Conservation (phyloP, 2,329 filamentous ascomycete genomes). For the Dactylellina haptotyla region DNA sequence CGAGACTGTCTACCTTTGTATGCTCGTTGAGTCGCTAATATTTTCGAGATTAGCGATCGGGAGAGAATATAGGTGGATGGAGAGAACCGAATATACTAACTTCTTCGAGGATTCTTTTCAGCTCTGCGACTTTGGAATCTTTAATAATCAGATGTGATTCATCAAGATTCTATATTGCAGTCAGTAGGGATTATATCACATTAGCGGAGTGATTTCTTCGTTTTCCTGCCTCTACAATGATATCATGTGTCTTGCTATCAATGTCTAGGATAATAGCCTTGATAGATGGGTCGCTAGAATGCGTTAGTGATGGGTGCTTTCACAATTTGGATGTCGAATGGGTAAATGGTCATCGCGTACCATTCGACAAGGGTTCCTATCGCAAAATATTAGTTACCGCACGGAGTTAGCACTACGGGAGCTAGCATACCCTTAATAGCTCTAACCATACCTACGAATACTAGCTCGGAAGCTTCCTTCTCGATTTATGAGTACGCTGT, state of each 20-base stretch:
- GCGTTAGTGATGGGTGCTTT: not conserved
- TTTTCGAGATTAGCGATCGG: not conserved
- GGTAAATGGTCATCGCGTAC: slow-evolving; percentile 23
- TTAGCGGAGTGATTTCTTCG: not conserved
- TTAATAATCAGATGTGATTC: slow-evolving; percentile 57
- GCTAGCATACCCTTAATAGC: slow-evolving; percentile 55
- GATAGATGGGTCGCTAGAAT: slow-evolving; percentile 57
- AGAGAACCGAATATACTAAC: slow-evolving; percentile 17
- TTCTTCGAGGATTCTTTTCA: slow-evolving; percentile 57
- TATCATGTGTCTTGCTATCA: slow-evolving; percentile 57
- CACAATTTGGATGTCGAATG: not conserved
- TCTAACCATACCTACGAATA: slow-evolving; percentile 55
- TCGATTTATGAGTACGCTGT: not conserved
- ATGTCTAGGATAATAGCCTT: slow-evolving; percentile 59
- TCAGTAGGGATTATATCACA: not conserved
- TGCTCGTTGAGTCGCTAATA: slow-evolving; percentile 47
- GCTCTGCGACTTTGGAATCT: slow-evolving; percentile 57
- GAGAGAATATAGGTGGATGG: not conserved
- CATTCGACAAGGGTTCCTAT: slow-evolving; percentile 57
- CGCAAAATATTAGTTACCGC: slow-evolving; percentile 17
- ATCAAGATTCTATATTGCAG: slow-evolving; percentile 55
- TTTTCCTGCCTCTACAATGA: slow-evolving; percentile 55
- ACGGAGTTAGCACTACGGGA: not conserved
- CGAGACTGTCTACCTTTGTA: slow-evolving; percentile 50
- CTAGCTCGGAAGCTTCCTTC: not conserved